A percentile compares a stretch with the other conserved stretches of the same genome.
phyloP scores from a whole-genome alignment of 257 asterid genomes.

The Solanum rostratum region DNA sequence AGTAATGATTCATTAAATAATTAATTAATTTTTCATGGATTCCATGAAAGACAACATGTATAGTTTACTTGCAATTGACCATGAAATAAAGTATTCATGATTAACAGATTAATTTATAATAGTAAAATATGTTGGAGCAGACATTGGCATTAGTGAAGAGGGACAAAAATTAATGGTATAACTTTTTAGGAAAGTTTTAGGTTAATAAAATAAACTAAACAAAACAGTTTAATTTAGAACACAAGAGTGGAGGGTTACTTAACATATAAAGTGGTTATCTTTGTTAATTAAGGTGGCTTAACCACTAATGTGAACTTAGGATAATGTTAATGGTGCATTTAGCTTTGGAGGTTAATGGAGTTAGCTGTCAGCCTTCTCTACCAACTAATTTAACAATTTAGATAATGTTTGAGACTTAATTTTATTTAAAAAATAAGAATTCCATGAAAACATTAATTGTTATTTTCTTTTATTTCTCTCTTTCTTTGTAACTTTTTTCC shows the following conservation, averaged over 20 bases:
- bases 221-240: neutral
- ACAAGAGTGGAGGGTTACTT: constrained; percentile 7
- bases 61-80: neutral
- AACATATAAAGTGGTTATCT: constrained; percentile 10
- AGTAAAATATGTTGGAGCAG: neutral
- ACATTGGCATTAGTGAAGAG: neutral
- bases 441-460: no score
- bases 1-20: no score
- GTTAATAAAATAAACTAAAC: neutral
- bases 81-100: neutral
- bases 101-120: neutral
- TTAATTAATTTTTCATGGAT: neutral
- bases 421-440: no score
- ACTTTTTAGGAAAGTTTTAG: neutral
- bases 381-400: neutral
- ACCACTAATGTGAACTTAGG: constrained; percentile 11
- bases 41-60: neutral
- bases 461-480: no score
- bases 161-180: neutral
- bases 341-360: neutral
- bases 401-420: neutral
- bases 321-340: neutral
- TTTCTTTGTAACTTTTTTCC: no score
- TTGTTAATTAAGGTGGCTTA: constrained; percentile 13
- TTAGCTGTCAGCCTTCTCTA: constrained; percentile 20